phyloP scores from a whole-genome alignment of 106 monocot genomes.

The Phalaenopsis equestris region DNA sequence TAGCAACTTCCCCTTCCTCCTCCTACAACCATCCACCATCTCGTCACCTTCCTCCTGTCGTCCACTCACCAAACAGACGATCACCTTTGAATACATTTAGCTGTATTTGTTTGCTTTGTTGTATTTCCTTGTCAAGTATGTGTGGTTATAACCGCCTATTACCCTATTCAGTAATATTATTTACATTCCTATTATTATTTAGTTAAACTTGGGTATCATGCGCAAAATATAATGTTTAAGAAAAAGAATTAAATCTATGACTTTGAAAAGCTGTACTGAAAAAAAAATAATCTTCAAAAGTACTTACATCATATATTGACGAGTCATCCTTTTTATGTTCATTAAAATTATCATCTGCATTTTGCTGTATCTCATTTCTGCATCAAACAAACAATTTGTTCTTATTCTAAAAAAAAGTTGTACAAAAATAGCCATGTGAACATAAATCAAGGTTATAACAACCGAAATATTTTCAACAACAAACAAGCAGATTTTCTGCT shows the following conservation, averaged over 20 bases:
- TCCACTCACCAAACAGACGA: too few species aligned
- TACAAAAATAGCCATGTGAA: background rate
- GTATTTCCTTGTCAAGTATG: too few species aligned
- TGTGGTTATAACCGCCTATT: too few species aligned
- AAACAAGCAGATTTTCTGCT: background rate
- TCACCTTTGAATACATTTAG: too few species aligned
- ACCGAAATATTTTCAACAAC: background rate
- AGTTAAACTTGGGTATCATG: too few species aligned
- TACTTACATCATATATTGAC: slow-evolving; percentile 2
- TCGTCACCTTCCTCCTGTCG: too few species aligned
- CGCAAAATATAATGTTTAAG: background rate
- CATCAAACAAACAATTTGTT: background rate
- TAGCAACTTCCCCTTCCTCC: too few species aligned
- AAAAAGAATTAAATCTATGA: background rate
- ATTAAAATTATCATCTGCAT: background rate
- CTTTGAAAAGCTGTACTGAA: background rate
- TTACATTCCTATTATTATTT: too few species aligned
- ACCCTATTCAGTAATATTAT: too few species aligned
- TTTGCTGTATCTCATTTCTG: background rate
- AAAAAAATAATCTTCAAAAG: background rate
- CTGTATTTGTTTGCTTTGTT: too few species aligned
- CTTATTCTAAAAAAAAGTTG: background rate
- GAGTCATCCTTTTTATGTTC: background rate
- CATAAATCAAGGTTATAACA: background rate
- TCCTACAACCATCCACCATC: too few species aligned